These are phyloP conservation scores for Phaeosphaeriaceae sp. DNA, from an alignment of 2,329 filamentous ascomycete species.

Conservation along the genomic window DNA sequence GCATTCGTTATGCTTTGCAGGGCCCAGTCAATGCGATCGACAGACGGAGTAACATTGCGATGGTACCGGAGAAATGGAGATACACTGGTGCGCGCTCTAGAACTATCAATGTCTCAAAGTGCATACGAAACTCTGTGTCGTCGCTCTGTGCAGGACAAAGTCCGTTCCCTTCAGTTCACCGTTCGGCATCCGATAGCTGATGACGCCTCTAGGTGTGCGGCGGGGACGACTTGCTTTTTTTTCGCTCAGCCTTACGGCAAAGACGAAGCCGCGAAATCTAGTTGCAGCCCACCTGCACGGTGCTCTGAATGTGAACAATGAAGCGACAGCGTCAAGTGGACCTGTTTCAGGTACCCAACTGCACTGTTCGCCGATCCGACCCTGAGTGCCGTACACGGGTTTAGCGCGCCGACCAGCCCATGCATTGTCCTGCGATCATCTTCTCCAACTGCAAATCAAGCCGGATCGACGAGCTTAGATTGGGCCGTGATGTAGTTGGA, in stretches of 20 bases:
- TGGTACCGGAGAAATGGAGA: conserved; percentile 1
- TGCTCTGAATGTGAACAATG: neutral
- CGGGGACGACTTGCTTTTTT: neutral
- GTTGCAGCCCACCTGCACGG: neutral
- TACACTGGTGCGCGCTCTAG: neutral
- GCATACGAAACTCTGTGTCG: neutral
- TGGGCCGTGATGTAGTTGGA: conserved; percentile 2
- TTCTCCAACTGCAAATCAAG: neutral
- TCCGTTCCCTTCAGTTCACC: neutral
- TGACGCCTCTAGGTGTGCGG: neutral
- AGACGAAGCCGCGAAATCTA: neutral
- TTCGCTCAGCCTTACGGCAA: neutral
- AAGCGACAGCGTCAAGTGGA: neutral
- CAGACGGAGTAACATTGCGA: neutral
- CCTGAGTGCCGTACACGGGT: neutral
- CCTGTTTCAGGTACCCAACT: conserved; percentile 1
- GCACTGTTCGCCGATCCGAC: neutral
- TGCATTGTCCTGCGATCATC: neutral
- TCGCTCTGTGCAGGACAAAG: neutral
- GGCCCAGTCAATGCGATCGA: conserved; percentile 1
- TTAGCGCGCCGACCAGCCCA: neutral
- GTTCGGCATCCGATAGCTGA: neutral
- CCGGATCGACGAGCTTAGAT: conserved; percentile 7
- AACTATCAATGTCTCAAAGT: neutral
- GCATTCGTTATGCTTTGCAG: neutral